Evolutionary conservation across 2,329 filamentous ascomycete genomes (phyloP).

Genomic region (Fusarium vanettenii): DNA sequence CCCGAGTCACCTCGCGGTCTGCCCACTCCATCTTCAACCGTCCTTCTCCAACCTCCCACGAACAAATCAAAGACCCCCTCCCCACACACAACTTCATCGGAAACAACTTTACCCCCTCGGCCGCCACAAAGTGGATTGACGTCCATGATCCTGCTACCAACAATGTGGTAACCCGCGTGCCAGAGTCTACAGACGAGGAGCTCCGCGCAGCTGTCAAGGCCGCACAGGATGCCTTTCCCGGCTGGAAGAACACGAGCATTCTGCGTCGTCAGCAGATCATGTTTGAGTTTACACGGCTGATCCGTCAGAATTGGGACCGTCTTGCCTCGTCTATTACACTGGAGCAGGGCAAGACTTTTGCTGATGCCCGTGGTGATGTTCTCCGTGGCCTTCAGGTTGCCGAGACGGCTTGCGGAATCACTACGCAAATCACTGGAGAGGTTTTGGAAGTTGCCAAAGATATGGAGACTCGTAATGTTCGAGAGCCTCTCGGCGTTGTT

Average conservation of each 20-base stretch:
- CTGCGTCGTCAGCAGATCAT: slow-evolving; percentile 78
- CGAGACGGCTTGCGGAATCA: slow-evolving; percentile 78
- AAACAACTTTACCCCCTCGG: slow-evolving; percentile 75
- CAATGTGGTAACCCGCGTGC: slow-evolving; percentile 80
- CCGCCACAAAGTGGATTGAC: slow-evolving; percentile 77
- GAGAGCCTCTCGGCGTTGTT: slow-evolving; percentile 77
- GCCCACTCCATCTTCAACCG: slow-evolving; percentile 22
- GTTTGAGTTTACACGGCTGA: slow-evolving; percentile 79
- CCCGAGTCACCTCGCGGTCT: slow-evolving; percentile 7
- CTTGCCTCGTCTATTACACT: slow-evolving; percentile 79
- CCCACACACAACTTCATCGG: slow-evolving; percentile 81
- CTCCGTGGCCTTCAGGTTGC: slow-evolving; percentile 79
- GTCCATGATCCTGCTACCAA: slow-evolving; percentile 83
- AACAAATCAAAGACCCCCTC: slow-evolving; percentile 60
- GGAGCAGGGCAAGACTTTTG: slow-evolving; percentile 82
- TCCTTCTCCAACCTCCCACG: slow-evolving; percentile 15
- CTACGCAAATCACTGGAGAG: slow-evolving; percentile 78
- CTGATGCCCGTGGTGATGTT: slow-evolving; percentile 78
- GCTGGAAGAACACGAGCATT: slow-evolving; percentile 73
- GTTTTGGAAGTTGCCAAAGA: slow-evolving; percentile 82
- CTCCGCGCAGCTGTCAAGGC: slow-evolving; percentile 75
- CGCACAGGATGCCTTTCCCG: slow-evolving; percentile 75
- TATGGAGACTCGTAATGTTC: slow-evolving; percentile 81
- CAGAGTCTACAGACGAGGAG: slow-evolving; percentile 73
- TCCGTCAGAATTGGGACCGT: slow-evolving; percentile 79